phyloP scores from a whole-genome alignment of 1,139 yeast genomes.

The Sugiyamaella xylanicola region DNA sequence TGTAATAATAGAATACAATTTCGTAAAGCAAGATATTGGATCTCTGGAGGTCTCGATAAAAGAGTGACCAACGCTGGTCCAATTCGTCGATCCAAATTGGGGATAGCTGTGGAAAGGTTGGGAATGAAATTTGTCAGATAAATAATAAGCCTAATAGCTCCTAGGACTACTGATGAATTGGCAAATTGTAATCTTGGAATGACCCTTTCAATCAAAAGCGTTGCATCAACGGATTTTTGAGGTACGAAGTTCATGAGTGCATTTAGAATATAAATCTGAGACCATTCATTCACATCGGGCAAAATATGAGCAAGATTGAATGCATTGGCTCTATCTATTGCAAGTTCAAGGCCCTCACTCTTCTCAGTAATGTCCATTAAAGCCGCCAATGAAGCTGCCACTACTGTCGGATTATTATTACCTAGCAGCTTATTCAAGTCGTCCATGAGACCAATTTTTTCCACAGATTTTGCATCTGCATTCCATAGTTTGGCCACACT shows the following conservation, averaged over 20 bases:
- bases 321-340: slow-evolving; percentile 61
- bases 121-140: slow-evolving; percentile 72
- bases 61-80: slow-evolving; percentile 74
- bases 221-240: slow-evolving; percentile 63
- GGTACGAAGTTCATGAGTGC: slow-evolving; percentile 75
- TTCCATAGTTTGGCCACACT: slow-evolving; percentile 71
- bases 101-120: slow-evolving; percentile 45
- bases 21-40: slow-evolving; percentile 79
- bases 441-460: slow-evolving; percentile 52
- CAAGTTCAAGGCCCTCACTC: slow-evolving; percentile 51
- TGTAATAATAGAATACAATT: slow-evolving; percentile 76
- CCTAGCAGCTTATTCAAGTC: slow-evolving; percentile 62
- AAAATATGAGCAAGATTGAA: slow-evolving; percentile 53
- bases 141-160: slow-evolving; percentile 69
- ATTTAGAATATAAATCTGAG: slow-evolving; percentile 69
- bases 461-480: slow-evolving; percentile 52
- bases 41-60: slow-evolving; percentile 76
- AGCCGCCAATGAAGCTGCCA: slow-evolving; percentile 73
- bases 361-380: slow-evolving; percentile 66
- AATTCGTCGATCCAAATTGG: slow-evolving; percentile 59
- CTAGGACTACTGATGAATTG: slow-evolving; percentile 79
- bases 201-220: slow-evolving; percentile 64
- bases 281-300: slow-evolving; percentile 74
- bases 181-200: slow-evolving; percentile 79
- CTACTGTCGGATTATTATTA: slow-evolving; percentile 58